These are phyloP conservation scores for Oryza australiensis DNA, from an alignment of 176 grass and related monocot species.

Conservation along the genomic window DNA sequence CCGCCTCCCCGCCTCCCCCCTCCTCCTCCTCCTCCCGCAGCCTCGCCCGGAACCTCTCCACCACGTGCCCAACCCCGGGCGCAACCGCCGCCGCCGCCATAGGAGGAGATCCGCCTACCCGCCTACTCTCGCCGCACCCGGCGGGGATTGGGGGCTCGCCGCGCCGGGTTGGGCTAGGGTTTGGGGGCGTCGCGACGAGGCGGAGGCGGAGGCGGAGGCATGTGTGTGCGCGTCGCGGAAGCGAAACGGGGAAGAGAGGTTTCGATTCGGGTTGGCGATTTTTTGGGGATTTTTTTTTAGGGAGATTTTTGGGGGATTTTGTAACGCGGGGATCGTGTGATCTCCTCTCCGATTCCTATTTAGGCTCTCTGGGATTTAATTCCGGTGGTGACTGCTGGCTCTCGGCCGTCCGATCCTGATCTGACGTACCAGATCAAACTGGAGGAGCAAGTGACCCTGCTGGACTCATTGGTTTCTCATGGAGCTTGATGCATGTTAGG, in stretches of 20 bases:
- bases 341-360: background rate
- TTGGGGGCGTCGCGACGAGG: conserved; percentile 41
- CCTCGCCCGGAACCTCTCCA: conserved; percentile 61
- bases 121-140: background rate
- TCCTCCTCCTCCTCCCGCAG: conserved; percentile 61
- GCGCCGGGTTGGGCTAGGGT: conserved; percentile 33
- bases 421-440: background rate
- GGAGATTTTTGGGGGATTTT: background rate
- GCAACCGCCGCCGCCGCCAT: conserved; percentile 23
- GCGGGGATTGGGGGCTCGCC: background rate
- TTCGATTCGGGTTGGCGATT: conserved; percentile 14
- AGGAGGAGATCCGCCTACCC: conserved; percentile 4
- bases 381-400: background rate
- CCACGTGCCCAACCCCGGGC: conserved; percentile 34
- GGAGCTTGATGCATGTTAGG: no score
- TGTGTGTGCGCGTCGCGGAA: conserved; percentile 4
- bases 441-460: background rate
- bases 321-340: conserved; percentile 22
- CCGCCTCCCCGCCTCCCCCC: conserved; percentile 37
- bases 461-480: no score
- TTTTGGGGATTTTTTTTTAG: conserved; percentile 3
- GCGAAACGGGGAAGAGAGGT: background rate
- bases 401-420: background rate
- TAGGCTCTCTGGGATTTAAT: conserved; percentile 14
- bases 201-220: background rate